Evolutionary conservation across 257 asterid species (phyloP).

Genomic region (Ilex aquifolium): DNA sequence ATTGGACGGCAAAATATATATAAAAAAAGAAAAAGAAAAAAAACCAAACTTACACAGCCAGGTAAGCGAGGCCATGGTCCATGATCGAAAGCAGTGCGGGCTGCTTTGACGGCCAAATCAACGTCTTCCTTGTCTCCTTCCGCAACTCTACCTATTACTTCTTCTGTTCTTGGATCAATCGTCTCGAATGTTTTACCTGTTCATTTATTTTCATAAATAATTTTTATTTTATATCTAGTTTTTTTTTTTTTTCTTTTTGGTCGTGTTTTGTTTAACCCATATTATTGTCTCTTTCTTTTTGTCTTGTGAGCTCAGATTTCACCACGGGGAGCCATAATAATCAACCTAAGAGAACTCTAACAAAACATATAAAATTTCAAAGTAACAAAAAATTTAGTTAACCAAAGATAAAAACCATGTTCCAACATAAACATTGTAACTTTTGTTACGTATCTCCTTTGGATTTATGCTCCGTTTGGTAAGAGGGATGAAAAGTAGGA

Average conservation of each 20-base stretch:
- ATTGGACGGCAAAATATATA: too few species aligned
- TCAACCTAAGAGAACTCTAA: background rate
- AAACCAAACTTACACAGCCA: constrained; percentile 16
- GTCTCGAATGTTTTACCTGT: constrained; percentile 32
- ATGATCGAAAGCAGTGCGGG: constrained; percentile 37
- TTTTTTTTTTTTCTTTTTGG: background rate
- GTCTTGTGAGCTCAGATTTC: background rate
- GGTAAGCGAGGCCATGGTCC: constrained; percentile 45
- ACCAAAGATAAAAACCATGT: too few species aligned
- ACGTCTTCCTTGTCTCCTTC: constrained; percentile 33
- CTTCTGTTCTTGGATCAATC: constrained; percentile 33
- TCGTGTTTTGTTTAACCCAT: too few species aligned
- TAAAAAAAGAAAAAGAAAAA: background rate
- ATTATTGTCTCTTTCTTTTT: too few species aligned
- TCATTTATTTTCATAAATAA: background rate
- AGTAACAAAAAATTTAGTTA: too few species aligned
- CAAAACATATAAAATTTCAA: background rate
- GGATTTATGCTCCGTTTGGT: too few species aligned
- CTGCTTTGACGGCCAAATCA: constrained; percentile 34
- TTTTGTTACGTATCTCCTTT: too few species aligned
- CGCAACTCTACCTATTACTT: constrained; percentile 27
- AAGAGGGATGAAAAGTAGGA: too few species aligned
- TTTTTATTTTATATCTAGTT: background rate
- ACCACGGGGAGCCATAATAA: too few species aligned
- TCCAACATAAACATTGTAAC: too few species aligned